phyloP scores from a whole-genome alignment of 257 asterid genomes.

The Plantago elongata region DNA sequence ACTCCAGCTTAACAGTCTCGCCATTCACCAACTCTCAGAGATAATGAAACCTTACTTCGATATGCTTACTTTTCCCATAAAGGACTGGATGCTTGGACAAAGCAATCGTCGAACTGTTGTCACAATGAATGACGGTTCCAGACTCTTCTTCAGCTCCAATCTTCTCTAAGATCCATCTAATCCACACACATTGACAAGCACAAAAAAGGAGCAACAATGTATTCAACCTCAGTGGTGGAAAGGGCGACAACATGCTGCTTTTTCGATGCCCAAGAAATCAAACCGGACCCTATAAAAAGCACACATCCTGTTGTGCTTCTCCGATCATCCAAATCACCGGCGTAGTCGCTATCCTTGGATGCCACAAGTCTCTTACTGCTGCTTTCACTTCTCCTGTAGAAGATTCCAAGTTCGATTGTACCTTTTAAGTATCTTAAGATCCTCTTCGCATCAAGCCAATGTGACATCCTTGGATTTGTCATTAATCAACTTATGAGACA shows the following conservation, averaged over 20 bases:
- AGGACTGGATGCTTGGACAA: neutral
- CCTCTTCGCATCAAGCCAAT: neutral
- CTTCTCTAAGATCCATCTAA: too few species aligned
- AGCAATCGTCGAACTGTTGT: neutral
- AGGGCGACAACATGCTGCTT: neutral
- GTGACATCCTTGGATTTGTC: neutral
- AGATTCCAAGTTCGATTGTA: neutral
- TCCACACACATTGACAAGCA: neutral
- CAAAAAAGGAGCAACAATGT: neutral
- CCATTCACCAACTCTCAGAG: neutral
- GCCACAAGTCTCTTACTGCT: too few species aligned
- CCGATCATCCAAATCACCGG: conserved; percentile 4
- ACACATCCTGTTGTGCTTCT: neutral
- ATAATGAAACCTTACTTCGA: neutral
- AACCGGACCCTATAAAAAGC: neutral
- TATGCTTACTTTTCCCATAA: neutral
- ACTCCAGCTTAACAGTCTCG: neutral
- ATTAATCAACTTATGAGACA: neutral
- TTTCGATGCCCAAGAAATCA: neutral
- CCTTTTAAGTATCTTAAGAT: neutral
- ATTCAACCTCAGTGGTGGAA: neutral
- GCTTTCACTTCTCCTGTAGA: too few species aligned
- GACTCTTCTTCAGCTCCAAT: too few species aligned
- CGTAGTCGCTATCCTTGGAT: neutral
- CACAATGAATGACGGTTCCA: too few species aligned